Base-by-base conservation (phyloP, 768 basidiomycete species). In the Kwoniella mangroviensis region DNA sequence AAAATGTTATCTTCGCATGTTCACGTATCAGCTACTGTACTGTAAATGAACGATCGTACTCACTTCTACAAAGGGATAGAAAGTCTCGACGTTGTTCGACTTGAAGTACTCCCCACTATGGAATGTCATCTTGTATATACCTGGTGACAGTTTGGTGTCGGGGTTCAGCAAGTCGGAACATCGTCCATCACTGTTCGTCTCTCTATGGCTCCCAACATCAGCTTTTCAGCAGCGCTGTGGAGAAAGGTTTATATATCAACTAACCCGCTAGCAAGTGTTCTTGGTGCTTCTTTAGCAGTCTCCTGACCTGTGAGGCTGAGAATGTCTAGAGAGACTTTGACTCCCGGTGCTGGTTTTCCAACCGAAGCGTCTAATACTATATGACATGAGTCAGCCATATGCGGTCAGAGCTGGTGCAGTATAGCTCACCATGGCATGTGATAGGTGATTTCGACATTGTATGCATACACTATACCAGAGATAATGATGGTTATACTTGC, bases 51-150 rank as follows among this genome's bases (percentile, higher is more conserved):
- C 1, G 19, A 19, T 49, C 61, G 24, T 24, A 67, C 85, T 66
- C 75, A 93, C 94, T 87, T 97, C 94, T 6, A 96, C 90, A 87
- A 89, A 90, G 3, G 94, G 94, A 84, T 94, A 96, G 79, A 97
- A 96, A 6, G 90, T 90, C 67, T 87, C 85, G 56, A 88, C 86
- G 19, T 85, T 86, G 0, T 86, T 87, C 26, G 75, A 83, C 45
- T 90, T 88, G 78, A 95, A 95, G 83, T 95, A 95, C 10, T 89
- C 87, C 71, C 90, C 90, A 1, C 91, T 92, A 80, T 89, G 88
- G 86, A 97, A 96, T 19, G 89, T 86, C 73, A 96, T 87, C 84
- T 93, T 96, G 85, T 97, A 97, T 2, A 88, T 83, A 0, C 91
- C 91, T 4, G 87, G 83, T 19, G 84, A 71, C 0, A 92, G 85